Evolutionary conservation across 1,284 basidiomycete genomes (phyloP).

Genomic region (Veloporphyrellus conicus): DNA sequence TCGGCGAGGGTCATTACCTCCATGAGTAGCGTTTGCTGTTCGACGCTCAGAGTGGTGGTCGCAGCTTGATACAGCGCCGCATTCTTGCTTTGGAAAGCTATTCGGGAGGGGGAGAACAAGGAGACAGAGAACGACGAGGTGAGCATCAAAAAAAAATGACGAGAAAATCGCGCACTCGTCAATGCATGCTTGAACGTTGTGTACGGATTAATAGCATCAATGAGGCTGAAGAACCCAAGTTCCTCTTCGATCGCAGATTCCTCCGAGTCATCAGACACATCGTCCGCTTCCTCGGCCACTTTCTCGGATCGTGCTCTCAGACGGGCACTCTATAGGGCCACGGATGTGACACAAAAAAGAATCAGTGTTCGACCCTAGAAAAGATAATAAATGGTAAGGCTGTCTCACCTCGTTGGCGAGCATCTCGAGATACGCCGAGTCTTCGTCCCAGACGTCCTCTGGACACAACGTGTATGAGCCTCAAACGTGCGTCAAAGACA

Average conservation of each 20-base stretch:
- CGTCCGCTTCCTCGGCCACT: conserved; percentile 37
- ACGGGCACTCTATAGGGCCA: conserved; percentile 53
- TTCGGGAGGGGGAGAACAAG: no score
- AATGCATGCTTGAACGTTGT: conserved; percentile 69
- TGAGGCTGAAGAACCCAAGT: conserved; percentile 72
- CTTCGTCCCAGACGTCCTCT: conserved; percentile 83
- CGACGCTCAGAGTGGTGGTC: conserved; percentile 64
- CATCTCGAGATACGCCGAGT: conserved; percentile 77
- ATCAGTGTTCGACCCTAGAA: neutral
- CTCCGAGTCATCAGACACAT: conserved; percentile 48
- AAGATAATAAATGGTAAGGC: neutral
- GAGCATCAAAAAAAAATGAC: no score
- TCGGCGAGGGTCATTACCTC: conserved; percentile 58
- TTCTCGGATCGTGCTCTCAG: conserved; percentile 58
- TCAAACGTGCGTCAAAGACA: neutral
- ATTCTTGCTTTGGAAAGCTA: conserved; percentile 74
- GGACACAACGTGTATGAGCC: conserved; percentile 10
- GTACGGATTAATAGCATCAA: conserved; percentile 72
- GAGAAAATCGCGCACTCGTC: conserved; percentile 50
- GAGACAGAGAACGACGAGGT: no score
- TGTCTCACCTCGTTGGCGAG: conserved; percentile 67
- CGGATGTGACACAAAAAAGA: no score
- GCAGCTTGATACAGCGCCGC: conserved; percentile 60
- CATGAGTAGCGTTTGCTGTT: conserved; percentile 75
- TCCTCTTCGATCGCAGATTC: conserved; percentile 68